A percentile compares a stretch with the other conserved stretches of the same genome.
phyloP scores from a whole-genome alignment of 768 basidiomycete genomes.

The Lyophyllum atratum region DNA sequence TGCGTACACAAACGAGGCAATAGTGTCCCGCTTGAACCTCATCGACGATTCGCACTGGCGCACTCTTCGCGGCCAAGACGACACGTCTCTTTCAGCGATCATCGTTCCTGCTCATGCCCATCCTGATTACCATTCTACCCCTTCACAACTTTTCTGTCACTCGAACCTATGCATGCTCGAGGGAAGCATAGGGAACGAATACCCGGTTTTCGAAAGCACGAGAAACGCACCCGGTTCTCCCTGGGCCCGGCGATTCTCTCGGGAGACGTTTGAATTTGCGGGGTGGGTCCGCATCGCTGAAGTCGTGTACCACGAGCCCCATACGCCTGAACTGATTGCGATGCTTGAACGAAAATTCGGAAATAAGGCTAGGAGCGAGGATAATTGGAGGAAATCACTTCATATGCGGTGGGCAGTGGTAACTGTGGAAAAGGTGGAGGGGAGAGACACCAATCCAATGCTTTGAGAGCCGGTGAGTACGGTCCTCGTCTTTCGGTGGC shows the following conservation, averaged over 20 bases:
- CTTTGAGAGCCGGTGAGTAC: neutral
- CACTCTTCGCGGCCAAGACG: neutral
- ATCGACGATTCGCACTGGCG: neutral
- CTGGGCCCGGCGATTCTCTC: neutral
- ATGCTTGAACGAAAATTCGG: neutral
- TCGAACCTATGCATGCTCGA: neutral
- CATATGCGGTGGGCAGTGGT: neutral
- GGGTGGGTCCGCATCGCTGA: neutral
- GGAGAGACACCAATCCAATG: neutral
- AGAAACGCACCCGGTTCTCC: too few relatives aligned
- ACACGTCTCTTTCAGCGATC: neutral
- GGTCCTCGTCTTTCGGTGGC: too few relatives aligned
- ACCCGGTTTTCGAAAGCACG: neutral
- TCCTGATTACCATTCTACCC: neutral
- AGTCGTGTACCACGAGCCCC: neutral
- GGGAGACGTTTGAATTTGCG: neutral
- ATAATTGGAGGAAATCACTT: neutral
- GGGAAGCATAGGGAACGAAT: neutral
- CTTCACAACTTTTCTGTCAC: neutral
- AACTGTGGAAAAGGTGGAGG: neutral
- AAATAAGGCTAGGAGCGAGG: neutral
- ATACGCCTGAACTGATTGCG: neutral
- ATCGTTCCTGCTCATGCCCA: neutral
- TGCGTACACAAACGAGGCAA: neutral
- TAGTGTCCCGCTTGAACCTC: neutral